Percentiles rank a stretch among this genome's conserved stretches.
These are phyloP conservation scores for Termitomyces bulborhizus DNA, from an alignment of 768 basidiomycete genomes.

Conservation along the genomic window DNA sequence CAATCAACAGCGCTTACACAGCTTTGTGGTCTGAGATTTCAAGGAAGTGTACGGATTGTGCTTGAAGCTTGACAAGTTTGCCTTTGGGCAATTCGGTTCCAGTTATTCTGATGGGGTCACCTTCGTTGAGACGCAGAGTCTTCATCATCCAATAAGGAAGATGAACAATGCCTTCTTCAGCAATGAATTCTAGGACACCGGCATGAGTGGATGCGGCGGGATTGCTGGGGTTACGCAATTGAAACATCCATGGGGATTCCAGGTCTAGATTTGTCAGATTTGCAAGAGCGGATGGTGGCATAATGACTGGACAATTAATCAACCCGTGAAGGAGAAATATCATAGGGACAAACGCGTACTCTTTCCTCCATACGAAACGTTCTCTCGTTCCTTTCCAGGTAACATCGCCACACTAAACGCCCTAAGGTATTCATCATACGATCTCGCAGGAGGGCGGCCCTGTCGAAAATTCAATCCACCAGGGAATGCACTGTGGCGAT, in stretches of 20 bases:
- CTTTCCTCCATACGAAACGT: conserved; percentile 96
- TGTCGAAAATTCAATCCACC: conserved; percentile 39
- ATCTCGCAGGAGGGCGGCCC: conserved; percentile 53
- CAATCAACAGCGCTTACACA: conserved; percentile 58
- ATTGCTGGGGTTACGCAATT: conserved; percentile 87
- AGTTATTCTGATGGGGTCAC: conserved; percentile 90
- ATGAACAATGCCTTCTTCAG: conserved; percentile 92
- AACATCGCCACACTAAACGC: conserved; percentile 96
- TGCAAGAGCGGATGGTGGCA: conserved; percentile 94
- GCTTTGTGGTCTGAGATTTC: conserved; percentile 98
- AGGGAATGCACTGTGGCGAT: conserved; percentile 42
- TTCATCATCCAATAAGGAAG: conserved; percentile 99
- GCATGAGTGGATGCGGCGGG: conserved; percentile 85
- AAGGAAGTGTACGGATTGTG: conserved; percentile 91
- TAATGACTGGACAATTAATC: conserved; percentile 61
- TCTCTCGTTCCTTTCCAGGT: conserved; percentile 77
- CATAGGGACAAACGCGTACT: conserved; percentile 40
- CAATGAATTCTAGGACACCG: conserved; percentile 98
- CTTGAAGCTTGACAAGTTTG: conserved; percentile 94
- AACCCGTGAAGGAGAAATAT: conserved; percentile 5
- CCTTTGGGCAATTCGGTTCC: conserved; percentile 88
- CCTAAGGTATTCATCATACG: conserved; percentile 90
- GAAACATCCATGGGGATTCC: conserved; percentile 93
- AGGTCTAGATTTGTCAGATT: conserved; percentile 83
- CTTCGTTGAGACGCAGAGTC: conserved; percentile 86